Evolutionary conservation across 345 rosid genomes (phyloP), one percentile per base, ranked within the genome.

Genomic region (Laguncularia racemosa): DNA sequence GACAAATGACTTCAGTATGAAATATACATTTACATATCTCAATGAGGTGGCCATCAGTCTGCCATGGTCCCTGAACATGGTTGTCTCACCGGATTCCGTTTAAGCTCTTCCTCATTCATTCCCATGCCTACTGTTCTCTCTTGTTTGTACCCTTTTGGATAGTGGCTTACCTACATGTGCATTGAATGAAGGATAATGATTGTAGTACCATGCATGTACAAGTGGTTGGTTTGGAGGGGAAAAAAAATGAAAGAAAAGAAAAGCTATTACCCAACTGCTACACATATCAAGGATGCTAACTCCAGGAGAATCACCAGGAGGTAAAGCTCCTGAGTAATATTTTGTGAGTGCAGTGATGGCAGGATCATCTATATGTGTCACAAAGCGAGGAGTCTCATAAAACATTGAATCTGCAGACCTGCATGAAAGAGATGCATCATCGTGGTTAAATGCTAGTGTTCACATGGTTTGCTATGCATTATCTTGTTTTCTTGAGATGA

Each of bases 211-310:
- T 28, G 44, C 68, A 58, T 38, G 3, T 0, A 45, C 23, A 45
- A 26, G 11, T 20, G 44, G 46, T 12, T 19, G 40, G 49, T 17
- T 40, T 46, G 45, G 1, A 6, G 28, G 5, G 28, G 28, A 17
- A 21, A 33, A 53, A 12, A n/a, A n/a, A n/a, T n/a, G n/a, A n/a
- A 53, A 53, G 21, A 45, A 44, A 57, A 52, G 46, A 44, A 14
- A n/a, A n/a, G n/a, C n/a, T 46, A 89, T 52, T 71, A 89, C 96
- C 96, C 96, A 89, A 81, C 96, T 89, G 76, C 98, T 83, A 73
- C 91, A 92, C 84, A 84, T 81, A 70, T 92, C 96, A n/a, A 86
- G 80, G 58, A 92, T 80, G 79, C 89, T 80, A 43, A 76, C 75
- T 76, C 91, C 95, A 12, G 91, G 91, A 52, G 84, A 80, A 55